Base-by-base conservation (phyloP, 140 eudicot genomes). In the Bidens hawaiensis region DNA sequence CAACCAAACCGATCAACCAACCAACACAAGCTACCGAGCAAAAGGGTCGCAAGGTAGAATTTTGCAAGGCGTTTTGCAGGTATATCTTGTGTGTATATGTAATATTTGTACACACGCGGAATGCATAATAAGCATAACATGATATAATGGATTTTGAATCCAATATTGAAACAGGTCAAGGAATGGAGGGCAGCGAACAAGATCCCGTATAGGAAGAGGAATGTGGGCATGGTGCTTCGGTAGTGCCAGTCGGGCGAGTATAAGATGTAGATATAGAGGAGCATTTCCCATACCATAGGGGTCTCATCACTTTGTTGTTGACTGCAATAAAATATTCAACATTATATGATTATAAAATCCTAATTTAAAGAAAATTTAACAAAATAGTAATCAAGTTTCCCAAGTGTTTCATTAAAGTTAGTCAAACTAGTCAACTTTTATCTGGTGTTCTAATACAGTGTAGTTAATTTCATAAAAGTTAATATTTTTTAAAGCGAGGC, bases 201-300 rank as follows among this genome's bases (percentile, higher is more conserved):
- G 61, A 75, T 60, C 1, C 84, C 94, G 25, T 85, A 82, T 0
- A 85, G 79, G 72, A 85, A 85, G 64, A 85, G 58, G 67, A 85
- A 82, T 8, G 88, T 85, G 14, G 94, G 94, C 89, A 85, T 85
- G 50, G 94, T 85, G 71, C 89, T 82, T 21, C 80, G 82, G 57
- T 85, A 85, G 55, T 85, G 94, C 94, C 94, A 85, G 47, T 85
- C 94, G 0, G 94, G 94, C 2, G 94, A 85, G 47, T 79, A 85
- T 14, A 79, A 86, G 62, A 85, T 85, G 75, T 79, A 79, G 64
- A 82, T 72, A 53, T 78, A 85, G 18, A 85, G 79, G 34, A 78
- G 88, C 83, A 82, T 76, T 69, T 85, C 84, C 96, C 96, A 87
- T n/a, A 87, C 88, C 95, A 87, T 87, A 6, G 95, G 95, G 5